Percentiles rank a stretch among this genome's conserved stretches.
These are phyloP conservation scores for Kwoniella newhampshirensis DNA, from an alignment of 768 basidiomycete species.

Conservation along the genomic window DNA sequence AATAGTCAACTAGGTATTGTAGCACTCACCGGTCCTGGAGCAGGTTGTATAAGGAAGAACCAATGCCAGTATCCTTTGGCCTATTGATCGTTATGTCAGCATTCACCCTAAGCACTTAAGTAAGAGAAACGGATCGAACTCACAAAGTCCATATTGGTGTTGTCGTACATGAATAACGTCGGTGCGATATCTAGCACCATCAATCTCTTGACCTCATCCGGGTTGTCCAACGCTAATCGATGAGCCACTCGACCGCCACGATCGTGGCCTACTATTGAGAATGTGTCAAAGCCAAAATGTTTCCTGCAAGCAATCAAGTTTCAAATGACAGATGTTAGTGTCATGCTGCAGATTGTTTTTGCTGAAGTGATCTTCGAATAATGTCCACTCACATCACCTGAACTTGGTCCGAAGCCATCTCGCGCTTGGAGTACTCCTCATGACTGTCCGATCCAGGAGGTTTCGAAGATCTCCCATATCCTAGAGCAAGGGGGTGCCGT, in stretches of 20 bases:
- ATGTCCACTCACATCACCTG: slow-evolving; percentile 44
- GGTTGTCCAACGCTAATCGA: slow-evolving; percentile 46
- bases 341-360: too few species aligned
- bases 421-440: slow-evolving; percentile 48
- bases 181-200: slow-evolving; percentile 52
- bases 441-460: slow-evolving; percentile 38
- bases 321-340: too few species aligned
- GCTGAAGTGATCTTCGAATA: too few species aligned
- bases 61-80: slow-evolving; percentile 45
- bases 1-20: too few species aligned
- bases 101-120: not conserved
- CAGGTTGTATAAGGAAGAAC: slow-evolving; percentile 44
- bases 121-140: slow-evolving; percentile 3
- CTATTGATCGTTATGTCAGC: slow-evolving; percentile 12
- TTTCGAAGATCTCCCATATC: slow-evolving; percentile 43
- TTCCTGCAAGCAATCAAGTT: slow-evolving; percentile 32
- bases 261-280: slow-evolving; percentile 48
- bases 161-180: slow-evolving; percentile 45
- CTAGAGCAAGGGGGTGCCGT: slow-evolving; percentile 10
- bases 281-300: slow-evolving; percentile 32
- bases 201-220: slow-evolving; percentile 33
- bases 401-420: slow-evolving; percentile 49
- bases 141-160: slow-evolving; percentile 34
- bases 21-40: slow-evolving; percentile 34
- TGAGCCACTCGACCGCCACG: slow-evolving; percentile 51